Percentiles rank a stretch among this genome's conserved stretches.
Evolutionary conservation across 371 early-diverging fungal species (phyloP).

Genomic region (Lichtheimia hyalospora): DNA sequence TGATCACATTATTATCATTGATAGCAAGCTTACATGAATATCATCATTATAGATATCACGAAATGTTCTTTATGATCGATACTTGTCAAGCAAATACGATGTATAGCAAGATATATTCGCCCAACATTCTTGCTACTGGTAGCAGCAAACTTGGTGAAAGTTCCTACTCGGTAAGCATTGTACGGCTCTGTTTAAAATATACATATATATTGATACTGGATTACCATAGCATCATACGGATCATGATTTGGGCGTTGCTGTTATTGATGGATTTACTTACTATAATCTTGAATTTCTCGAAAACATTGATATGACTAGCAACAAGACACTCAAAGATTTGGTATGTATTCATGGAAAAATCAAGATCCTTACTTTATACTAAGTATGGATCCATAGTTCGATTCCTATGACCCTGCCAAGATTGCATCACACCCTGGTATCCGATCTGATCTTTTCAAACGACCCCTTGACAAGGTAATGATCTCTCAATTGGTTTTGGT

Average conservation of each 20-base stretch:
- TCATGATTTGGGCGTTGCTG: slow-evolving; percentile 90
- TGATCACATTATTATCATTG: neutral
- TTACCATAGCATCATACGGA: slow-evolving; percentile 80
- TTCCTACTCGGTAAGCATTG: slow-evolving; percentile 81
- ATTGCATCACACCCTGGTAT: slow-evolving; percentile 85
- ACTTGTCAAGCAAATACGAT: slow-evolving; percentile 98
- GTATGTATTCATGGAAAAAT: slow-evolving; percentile 34
- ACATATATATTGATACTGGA: neutral
- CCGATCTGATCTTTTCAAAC: slow-evolving; percentile 77
- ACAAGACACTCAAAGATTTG: slow-evolving; percentile 71
- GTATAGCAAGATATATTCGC: slow-evolving; percentile 88
- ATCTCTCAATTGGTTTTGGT: neutral
- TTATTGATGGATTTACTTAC: slow-evolving; percentile 96
- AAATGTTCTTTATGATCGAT: slow-evolving; percentile 95
- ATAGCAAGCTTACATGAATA: neutral
- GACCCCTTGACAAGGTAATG: slow-evolving; percentile 67
- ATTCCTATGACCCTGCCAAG: slow-evolving; percentile 69
- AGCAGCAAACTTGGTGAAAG: slow-evolving; percentile 85
- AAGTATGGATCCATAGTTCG: slow-evolving; percentile 53
- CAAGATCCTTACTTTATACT: neutral
- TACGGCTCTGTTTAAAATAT: neutral
- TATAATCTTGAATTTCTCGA: slow-evolving; percentile 90
- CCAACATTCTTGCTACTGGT: slow-evolving; percentile 90
- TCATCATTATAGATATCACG: slow-evolving; percentile 72
- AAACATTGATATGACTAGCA: slow-evolving; percentile 76